Evolutionary conservation across 2,329 filamentous ascomycete species (phyloP), one percentile per base, ranked within the genome.

Genomic region (Penicillium corylophilum): DNA sequence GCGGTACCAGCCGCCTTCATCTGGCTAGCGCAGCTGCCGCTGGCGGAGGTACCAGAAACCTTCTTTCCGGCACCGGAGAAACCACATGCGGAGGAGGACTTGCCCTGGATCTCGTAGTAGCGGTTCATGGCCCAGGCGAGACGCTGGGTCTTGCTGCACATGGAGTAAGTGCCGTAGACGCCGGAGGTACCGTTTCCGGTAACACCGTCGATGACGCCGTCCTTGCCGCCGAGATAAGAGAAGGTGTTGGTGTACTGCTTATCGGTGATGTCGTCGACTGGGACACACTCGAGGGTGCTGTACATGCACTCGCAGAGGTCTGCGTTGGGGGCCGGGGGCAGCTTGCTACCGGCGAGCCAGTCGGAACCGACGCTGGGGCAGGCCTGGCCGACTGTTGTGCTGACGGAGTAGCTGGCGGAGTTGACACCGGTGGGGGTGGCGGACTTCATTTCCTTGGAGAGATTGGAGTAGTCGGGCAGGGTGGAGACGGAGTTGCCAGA

Each of bases 231-330:
- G 49, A 79, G 68, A 53, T 68, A 69, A 55, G 65, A 79, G 73
- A 97, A 97, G 61, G 94, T 81, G 15, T 80, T 75, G 44, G 81
- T 82, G 64, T 84, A 87, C 50, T 83, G 75, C 48, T 85, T 78
- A 44, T 76, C 70, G 57, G 80, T 75, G 39, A 90, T 76, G 61
- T 73, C 73, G 42, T 79, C 72, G 41, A 81, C 77, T 54, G 90
- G 83, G 24, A 82, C 80, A 76, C 94, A 99, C 53, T 77, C 76
- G 51, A 95, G 77, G 40, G 84, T 84, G 58, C 82, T 77, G 71
- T 83, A 81, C 89, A 96, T 96, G 83, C 94, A 99, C 51, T 79
- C 73, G 81, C 94, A 99, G 42, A 95, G 85, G 40, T 83, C 67
- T 41, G 82, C 68, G 76, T 97, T 90, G 57, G 92, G 91, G 10